Conservation (phyloP, 164 flowering plant species). For the Vitis rupestris region DNA sequence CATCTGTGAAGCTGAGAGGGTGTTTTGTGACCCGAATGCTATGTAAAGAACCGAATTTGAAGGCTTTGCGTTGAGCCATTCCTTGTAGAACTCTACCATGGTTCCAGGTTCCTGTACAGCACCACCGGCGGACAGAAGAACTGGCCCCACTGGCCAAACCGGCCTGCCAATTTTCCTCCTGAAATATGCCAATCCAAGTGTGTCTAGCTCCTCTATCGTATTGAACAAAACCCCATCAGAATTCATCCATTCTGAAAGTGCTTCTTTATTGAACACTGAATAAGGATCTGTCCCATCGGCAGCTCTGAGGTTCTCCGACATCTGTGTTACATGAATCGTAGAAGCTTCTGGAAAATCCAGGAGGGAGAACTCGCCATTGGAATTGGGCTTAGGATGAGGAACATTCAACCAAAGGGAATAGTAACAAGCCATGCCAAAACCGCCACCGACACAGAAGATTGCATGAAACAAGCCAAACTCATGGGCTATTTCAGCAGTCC, state of each 20-base stretch:
- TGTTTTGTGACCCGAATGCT: conserved; percentile 59
- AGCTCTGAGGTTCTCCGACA: conserved; percentile 14
- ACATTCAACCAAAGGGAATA: conserved; percentile 38
- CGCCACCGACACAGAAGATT: conserved; percentile 37
- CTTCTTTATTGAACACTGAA: conserved; percentile 22
- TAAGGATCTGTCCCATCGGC: conserved; percentile 38
- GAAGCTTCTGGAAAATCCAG: conserved; percentile 50
- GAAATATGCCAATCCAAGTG: conserved; percentile 36
- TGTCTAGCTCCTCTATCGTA: conserved; percentile 51
- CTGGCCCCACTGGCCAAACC: conserved; percentile 48
- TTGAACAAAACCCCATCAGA: conserved; percentile 45
- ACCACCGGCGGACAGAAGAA: conserved; percentile 7
- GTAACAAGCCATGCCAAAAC: conserved; percentile 45
- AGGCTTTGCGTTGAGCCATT: conserved; percentile 48
- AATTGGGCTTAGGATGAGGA: conserved; percentile 20
- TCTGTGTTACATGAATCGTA: conserved; percentile 36
- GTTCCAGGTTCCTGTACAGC: conserved; percentile 15
- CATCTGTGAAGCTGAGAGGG: conserved; percentile 46
- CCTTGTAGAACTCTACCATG: conserved; percentile 9
- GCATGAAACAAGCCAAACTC: conserved; percentile 43
- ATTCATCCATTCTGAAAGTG: conserved; percentile 24
- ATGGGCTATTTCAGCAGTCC: conserved; percentile 37
- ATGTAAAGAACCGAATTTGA: conserved; percentile 49
- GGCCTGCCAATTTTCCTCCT: conserved; percentile 21
- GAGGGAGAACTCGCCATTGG: conserved; percentile 21